A percentile compares a stretch with the other conserved stretches of the same genome.
These are phyloP conservation scores for Tolypocladium amazonense DNA, from an alignment of 2,329 filamentous ascomycete species.

Conservation along the genomic window DNA sequence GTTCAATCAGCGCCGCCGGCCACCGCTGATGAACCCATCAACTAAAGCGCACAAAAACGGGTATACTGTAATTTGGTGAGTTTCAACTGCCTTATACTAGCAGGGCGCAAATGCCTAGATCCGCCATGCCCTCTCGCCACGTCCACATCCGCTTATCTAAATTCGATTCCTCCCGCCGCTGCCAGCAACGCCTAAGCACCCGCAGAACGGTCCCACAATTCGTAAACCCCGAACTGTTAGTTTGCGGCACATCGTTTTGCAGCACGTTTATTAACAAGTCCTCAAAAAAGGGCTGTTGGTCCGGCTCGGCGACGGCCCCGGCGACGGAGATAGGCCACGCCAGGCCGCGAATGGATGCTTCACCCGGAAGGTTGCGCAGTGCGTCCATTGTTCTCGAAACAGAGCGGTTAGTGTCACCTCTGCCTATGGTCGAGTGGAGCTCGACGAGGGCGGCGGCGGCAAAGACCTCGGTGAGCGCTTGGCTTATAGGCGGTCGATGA, in stretches of 20 bases:
- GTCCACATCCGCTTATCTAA: constrained; percentile 3
- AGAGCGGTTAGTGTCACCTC: background rate
- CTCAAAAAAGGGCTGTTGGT: constrained; percentile 8
- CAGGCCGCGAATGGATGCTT: constrained; percentile 5
- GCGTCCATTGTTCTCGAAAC: constrained; percentile 6
- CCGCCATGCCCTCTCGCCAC: constrained; percentile 7
- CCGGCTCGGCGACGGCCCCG: constrained; percentile 6
- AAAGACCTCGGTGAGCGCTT: constrained; percentile 3
- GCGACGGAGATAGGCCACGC: constrained; percentile 10
- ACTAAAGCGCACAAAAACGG: no score
- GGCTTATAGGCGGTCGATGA: no score
- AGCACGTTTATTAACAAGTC: constrained; percentile 2
- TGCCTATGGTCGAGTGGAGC: constrained; percentile 1
- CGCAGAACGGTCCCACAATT: constrained; percentile 9
- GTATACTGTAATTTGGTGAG: no score
- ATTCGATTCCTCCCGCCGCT: background rate
- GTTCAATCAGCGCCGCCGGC: no score
- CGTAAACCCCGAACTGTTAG: constrained; percentile 5
- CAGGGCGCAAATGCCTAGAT: constrained; percentile 10
- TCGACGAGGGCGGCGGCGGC: constrained; percentile 8
- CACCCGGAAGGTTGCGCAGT: constrained; percentile 1
- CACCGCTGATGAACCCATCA: no score
- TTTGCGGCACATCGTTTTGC: background rate
- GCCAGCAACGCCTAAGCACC: constrained; percentile 8
- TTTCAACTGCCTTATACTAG: constrained; percentile 4